Percentiles rank a stretch among this genome's conserved stretches.
Evolutionary conservation across 176 grass and related monocot genomes (phyloP).

Genomic region (Juncus effusus): DNA sequence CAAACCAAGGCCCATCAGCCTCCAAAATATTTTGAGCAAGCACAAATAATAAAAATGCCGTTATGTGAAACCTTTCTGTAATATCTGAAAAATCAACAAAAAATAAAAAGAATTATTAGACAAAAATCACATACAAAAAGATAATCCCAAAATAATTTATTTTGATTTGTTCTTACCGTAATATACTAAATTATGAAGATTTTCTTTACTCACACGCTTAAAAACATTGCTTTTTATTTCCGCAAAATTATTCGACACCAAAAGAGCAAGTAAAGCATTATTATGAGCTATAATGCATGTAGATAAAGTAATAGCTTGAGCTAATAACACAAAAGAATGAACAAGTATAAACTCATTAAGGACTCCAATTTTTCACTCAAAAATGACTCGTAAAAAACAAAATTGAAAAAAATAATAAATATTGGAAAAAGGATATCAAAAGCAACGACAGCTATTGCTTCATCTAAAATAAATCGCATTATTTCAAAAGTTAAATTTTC

Average conservation of each 20-base stretch:
- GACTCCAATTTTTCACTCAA: slow-evolving; percentile 33
- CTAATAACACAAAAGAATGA: slow-evolving; percentile 95
- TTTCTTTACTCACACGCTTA: slow-evolving; percentile 99
- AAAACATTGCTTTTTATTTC: slow-evolving; percentile 99
- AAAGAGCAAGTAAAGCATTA: slow-evolving; percentile 85
- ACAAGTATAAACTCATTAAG: slow-evolving; percentile 78
- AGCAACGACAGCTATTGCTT: slow-evolving; percentile 70
- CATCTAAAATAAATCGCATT: slow-evolving; percentile 77
- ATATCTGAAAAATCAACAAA: slow-evolving; percentile 54
- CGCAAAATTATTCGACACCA: slow-evolving; percentile 94
- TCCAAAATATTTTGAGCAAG: slow-evolving; percentile 98
- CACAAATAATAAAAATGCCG: slow-evolving; percentile 84
- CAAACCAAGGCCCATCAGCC: slow-evolving; percentile 90
- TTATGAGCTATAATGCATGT: slow-evolving; percentile 97
- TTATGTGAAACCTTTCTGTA: slow-evolving; percentile 94
- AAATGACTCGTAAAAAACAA: slow-evolving; percentile 23
- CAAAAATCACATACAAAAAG: slow-evolving; percentile 8
- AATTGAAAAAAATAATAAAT: slow-evolving; percentile 3
- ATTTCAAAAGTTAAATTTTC: slow-evolving; percentile 64
- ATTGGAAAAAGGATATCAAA: slow-evolving; percentile 89
- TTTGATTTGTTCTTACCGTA: slow-evolving; percentile 62
- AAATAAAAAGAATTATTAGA: background rate
- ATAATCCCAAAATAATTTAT: slow-evolving; percentile 12
- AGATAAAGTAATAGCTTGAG: slow-evolving; percentile 92
- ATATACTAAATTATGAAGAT: slow-evolving; percentile 94